These are phyloP conservation scores for Russula earlei DNA, from an alignment of 768 basidiomycete genomes.

Conservation along the genomic window DNA sequence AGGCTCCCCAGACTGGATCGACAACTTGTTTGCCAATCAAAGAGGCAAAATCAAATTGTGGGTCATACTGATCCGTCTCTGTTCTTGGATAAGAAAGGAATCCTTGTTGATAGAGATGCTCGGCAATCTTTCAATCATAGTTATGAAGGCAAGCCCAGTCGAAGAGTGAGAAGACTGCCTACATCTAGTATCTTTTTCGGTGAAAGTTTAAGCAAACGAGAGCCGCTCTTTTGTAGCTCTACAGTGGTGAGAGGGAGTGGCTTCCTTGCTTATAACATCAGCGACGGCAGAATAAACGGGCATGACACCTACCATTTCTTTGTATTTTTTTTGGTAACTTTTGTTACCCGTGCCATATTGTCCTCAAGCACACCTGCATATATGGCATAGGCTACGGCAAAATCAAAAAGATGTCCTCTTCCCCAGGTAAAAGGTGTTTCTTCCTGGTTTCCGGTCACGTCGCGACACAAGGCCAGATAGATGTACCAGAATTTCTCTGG, in stretches of 20 bases:
- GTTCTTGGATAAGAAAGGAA: constrained; percentile 96
- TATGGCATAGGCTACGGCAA: constrained; percentile 53
- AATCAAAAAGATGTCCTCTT: constrained; percentile 76
- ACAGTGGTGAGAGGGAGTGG: constrained; percentile 94
- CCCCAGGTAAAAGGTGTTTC: constrained; percentile 82
- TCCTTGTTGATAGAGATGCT: constrained; percentile 88
- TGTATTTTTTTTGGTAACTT: constrained; percentile 76
- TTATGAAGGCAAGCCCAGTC: neutral
- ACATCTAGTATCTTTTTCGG: constrained; percentile 93
- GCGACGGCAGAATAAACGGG: neutral
- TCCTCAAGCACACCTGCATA: constrained; percentile 62
- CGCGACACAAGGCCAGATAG: constrained; percentile 54
- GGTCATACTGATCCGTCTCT: constrained; percentile 95
- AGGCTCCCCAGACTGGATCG: constrained; percentile 78
- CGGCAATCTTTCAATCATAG: constrained; percentile 56
- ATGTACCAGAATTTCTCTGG: constrained; percentile 95
- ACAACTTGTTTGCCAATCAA: constrained; percentile 79
- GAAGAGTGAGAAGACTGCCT: constrained; percentile 24
- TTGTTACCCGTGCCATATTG: constrained; percentile 59
- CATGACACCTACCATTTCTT: constrained; percentile 78
- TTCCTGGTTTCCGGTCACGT: constrained; percentile 33
- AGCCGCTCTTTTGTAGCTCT: constrained; percentile 92
- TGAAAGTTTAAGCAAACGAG: constrained; percentile 76
- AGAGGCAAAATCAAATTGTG: constrained; percentile 82
- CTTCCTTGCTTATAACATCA: constrained; percentile 50